Base-by-base conservation (phyloP, 768 basidiomycete genomes). In the Flagelloscypha sp. region DNA sequence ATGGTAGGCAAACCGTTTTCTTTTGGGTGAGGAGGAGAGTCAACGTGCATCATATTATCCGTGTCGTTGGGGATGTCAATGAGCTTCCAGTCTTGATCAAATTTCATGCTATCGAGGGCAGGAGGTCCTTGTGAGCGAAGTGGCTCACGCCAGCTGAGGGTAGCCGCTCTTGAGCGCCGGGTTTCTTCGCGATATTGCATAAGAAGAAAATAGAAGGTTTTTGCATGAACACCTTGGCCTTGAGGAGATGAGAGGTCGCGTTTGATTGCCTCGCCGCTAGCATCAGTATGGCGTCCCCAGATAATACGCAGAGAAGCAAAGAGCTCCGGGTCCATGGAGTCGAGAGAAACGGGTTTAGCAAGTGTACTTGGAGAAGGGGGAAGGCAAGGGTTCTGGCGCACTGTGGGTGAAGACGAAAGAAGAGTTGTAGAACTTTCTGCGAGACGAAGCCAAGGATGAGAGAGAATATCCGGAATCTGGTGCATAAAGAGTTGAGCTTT, bases 121-220 rank as follows among this genome's bases (percentile, higher is more conserved):
- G 58, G 39, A 10, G n/a, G n/a, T n/a, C n/a, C n/a, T n/a, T n/a
- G n/a, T n/a, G n/a, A n/a, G n/a, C n/a, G n/a, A n/a, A 35, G 48
- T 16, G 35, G 15, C 20, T 45, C 46, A 39, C n/a, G n/a, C n/a
- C n/a, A n/a, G n/a, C n/a, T n/a, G n/a, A n/a, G n/a, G n/a, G n/a
- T 73, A 63, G 47, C 76, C 53, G 33, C 54, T 61, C 24, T 50
- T 55, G 30, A 49, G 47, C 4, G 60, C 55, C 31, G 59, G 1
- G 62, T 62, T 37, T 73, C 75, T 47, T 87, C 79, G 40, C 84
- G 74, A 48, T 88, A 84, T 55, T 73, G 73, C 25, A 74, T 65
- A 13, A 94, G 70, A 24, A 94, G 70, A 52, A 82, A 88, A 52
- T 92, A 94, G 56, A 92, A 90, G 0, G 84, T 85, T 53, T 93